Percentiles rank a stretch among this genome's conserved stretches.
These are phyloP conservation scores for Trametes pubescens DNA, from an alignment of 1,284 basidiomycete species.

Conservation along the genomic window DNA sequence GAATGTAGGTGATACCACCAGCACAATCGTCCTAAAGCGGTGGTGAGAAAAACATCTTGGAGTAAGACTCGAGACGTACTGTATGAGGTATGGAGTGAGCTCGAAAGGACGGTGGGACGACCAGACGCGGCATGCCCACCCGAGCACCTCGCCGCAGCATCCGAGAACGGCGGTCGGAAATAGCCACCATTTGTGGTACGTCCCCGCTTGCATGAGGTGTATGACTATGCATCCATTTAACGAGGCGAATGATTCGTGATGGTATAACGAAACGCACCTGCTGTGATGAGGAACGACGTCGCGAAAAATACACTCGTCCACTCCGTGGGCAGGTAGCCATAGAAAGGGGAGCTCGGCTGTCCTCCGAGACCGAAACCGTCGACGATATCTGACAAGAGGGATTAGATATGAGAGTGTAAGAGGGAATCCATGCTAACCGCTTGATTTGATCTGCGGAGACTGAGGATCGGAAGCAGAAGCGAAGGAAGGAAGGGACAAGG, in stretches of 20 bases:
- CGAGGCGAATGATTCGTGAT: background rate
- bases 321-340: background rate
- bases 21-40: background rate
- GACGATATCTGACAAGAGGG: background rate
- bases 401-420: background rate
- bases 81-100: background rate
- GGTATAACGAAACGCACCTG: background rate
- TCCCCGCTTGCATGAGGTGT: background rate
- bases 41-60: background rate
- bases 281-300: background rate
- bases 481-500: too few species aligned
- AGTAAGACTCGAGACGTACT: background rate
- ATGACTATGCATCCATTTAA: background rate
- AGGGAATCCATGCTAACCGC: background rate
- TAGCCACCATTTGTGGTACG: background rate
- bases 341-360: background rate
- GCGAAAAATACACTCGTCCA: background rate
- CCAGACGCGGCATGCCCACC: background rate
- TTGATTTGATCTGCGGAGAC: too few species aligned
- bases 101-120: background rate
- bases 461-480: too few species aligned
- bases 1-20: conserved; percentile 7
- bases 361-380: too few species aligned
- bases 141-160: background rate
- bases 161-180: background rate